Percentiles rank a stretch among this genome's conserved stretches.
Evolutionary conservation across 208 protist species (phyloP).

Genomic region (Leptomonas seymouri): DNA sequence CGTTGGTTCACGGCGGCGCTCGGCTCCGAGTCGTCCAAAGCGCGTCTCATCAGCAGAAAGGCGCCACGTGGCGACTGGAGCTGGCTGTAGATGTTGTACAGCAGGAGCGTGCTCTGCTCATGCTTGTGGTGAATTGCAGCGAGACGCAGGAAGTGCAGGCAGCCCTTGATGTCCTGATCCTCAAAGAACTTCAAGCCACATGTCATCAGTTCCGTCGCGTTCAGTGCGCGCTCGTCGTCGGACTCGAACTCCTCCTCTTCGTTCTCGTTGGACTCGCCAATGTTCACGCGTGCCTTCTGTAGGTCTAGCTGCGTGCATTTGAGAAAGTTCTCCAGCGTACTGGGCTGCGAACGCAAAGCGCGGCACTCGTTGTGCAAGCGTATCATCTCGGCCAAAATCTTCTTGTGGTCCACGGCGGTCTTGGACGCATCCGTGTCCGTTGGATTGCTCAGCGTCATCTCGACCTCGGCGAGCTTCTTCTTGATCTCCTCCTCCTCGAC

Average conservation of each 20-base stretch:
- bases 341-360: constrained; percentile 61
- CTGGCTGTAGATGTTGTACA: constrained; percentile 86
- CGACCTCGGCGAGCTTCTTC: constrained; percentile 64
- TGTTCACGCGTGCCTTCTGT: constrained; percentile 79
- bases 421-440: constrained; percentile 41
- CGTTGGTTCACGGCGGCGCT: constrained; percentile 74
- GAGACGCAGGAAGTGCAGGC: constrained; percentile 87
- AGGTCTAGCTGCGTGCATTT: constrained; percentile 70
- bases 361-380: constrained; percentile 70
- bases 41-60: constrained; percentile 76
- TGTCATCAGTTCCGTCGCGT: constrained; percentile 71
- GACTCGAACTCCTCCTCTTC: constrained; percentile 77
- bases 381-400: constrained; percentile 75
- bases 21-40: constrained; percentile 65
- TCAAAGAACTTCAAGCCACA: constrained; percentile 69
- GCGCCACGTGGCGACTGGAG: constrained; percentile 69
- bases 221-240: constrained; percentile 74
- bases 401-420: constrained; percentile 51
- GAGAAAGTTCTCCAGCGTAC: constrained; percentile 71
- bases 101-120: constrained; percentile 74
- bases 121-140: constrained; percentile 89
- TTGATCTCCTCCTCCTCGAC: constrained; percentile 70
- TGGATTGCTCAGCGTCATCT: constrained; percentile 23
- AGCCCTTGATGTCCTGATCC: constrained; percentile 59
- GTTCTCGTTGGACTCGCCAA: constrained; percentile 59